Evolutionary conservation across 2,329 filamentous ascomycete genomes (phyloP), one percentile per base, ranked within the genome.

Genomic region (Fusarium tanahbumbuense): DNA sequence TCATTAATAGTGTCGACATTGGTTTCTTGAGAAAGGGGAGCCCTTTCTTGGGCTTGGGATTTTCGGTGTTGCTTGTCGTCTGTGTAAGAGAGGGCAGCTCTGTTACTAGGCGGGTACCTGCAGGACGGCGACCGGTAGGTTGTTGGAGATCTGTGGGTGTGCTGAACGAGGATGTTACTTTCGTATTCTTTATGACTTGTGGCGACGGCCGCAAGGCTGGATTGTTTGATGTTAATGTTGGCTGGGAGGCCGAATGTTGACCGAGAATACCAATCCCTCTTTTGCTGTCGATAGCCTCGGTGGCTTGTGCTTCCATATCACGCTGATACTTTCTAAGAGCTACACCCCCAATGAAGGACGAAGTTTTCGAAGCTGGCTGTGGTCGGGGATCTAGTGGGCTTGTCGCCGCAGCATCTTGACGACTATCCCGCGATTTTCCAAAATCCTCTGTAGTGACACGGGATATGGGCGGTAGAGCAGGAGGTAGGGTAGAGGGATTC

Each of bases 11-110:
- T 1, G 85, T 87, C 3, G 88, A 87, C 82, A 89, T 86, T 44
- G 87, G 85, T 58, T 88, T 88, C 72, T 88, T 88, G 11, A 89
- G 78, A 56, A 89, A 89, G 0, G 87, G 86, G 40, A 88, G 77
- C 4, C 86, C 81, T 68, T 88, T 88, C 69, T 83, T 87, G 28
- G 81, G 80, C 73, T 84, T 86, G n/a, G 76, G 75, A 7, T 78
- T 76, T 52, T 87, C 85, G 13, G 75, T 70, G 18, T 73, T 75
- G 23, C 74, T 64, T 25, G 74, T 68, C 10, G 78, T 72, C n/a
- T 75, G 75, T n/a, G 78, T 66, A 27, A 77, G 55, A 7, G 69
- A 60, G 27, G 79, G 70, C 8, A 81, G 73, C 32, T 86, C 83
- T 52, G 77, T 79, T 32, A 77, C 69, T 57, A 83, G 73, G 52